Percentiles rank a stretch among this genome's conserved stretches.
Conservation (phyloP, 805 yeast species). For the Candida takata region DNA sequence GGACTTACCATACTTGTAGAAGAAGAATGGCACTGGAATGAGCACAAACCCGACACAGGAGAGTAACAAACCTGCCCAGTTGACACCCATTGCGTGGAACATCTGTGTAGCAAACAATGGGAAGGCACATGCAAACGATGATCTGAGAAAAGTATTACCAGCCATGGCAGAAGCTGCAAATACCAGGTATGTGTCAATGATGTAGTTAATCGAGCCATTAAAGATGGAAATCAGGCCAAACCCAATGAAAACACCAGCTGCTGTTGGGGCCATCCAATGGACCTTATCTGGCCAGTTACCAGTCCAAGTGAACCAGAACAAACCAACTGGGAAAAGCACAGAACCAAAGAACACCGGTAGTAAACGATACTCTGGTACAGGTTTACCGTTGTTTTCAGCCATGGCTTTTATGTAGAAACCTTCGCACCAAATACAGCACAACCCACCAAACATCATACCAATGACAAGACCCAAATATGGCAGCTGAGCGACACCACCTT, state of each 20-base stretch:
- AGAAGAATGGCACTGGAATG: constrained; percentile 63
- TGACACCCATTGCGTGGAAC: constrained; percentile 61
- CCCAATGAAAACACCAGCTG: constrained; percentile 58
- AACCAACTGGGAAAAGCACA: constrained; percentile 64
- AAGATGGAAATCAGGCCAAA: constrained; percentile 64
- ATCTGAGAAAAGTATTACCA: constrained; percentile 64
- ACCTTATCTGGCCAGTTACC: constrained; percentile 64
- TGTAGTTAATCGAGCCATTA: constrained; percentile 61
- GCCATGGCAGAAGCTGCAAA: constrained; percentile 78
- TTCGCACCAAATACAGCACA: constrained; percentile 46
- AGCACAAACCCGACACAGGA: constrained; percentile 53
- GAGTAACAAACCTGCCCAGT: constrained; percentile 74
- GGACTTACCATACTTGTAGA: constrained; percentile 49
- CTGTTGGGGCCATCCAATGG: constrained; percentile 79
- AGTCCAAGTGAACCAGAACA: constrained; percentile 85
- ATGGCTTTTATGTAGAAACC: constrained; percentile 41
- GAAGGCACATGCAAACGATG: constrained; percentile 61
- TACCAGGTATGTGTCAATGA: constrained; percentile 61
- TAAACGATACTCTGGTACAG: constrained; percentile 75
- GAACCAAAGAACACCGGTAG: constrained; percentile 72
- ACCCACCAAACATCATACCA: constrained; percentile 59
- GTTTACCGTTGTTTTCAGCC: constrained; percentile 46
- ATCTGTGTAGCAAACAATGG: constrained; percentile 67
- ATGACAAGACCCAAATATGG: constrained; percentile 74
- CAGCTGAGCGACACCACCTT: constrained; percentile 59